Percentiles rank a stretch among this genome's conserved stretches.
Conservation (phyloP, 169 alveolate genomes). For the Theileria annulata region DNA sequence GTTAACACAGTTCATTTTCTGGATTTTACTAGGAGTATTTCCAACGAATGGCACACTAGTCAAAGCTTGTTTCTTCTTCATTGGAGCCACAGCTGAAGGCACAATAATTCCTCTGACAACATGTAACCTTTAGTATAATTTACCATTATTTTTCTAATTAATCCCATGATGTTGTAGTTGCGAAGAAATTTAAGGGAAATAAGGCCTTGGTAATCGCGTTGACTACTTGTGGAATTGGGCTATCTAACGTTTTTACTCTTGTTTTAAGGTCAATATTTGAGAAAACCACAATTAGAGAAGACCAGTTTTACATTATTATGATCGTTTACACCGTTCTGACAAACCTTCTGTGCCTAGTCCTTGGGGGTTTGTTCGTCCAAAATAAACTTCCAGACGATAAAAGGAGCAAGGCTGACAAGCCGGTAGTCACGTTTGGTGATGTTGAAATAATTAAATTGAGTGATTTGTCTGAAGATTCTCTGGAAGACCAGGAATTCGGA, state of each 20-base stretch:
- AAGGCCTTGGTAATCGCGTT: too few relatives aligned
- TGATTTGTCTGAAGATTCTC: background rate
- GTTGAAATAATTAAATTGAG: too few relatives aligned
- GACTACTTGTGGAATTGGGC: too few relatives aligned
- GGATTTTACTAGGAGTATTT: conserved; percentile 18
- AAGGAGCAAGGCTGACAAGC: background rate
- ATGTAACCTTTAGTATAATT: conserved; percentile 1
- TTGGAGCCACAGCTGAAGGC: conserved; percentile 48
- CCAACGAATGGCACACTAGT: conserved; percentile 18
- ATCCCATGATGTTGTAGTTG: too few relatives aligned
- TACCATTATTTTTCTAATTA: background rate
- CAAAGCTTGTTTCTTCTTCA: conserved; percentile 15
- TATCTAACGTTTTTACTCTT: too few relatives aligned
- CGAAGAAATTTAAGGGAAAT: too few relatives aligned
- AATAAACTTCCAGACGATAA: background rate
- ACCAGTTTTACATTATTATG: background rate
- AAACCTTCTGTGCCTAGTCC: conserved; percentile 34
- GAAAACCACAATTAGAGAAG: too few relatives aligned
- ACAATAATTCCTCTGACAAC: conserved; percentile 28
- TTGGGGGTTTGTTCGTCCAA: conserved; percentile 40
- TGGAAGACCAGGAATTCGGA: conserved; percentile 12
- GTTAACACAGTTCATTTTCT: background rate
- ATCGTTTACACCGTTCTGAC: conserved; percentile 25
- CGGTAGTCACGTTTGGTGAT: too few relatives aligned
- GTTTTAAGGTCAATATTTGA: too few relatives aligned